Evolutionary conservation across 305 asterid genomes (phyloP).

Genomic region (Fraxinus dipetala): DNA sequence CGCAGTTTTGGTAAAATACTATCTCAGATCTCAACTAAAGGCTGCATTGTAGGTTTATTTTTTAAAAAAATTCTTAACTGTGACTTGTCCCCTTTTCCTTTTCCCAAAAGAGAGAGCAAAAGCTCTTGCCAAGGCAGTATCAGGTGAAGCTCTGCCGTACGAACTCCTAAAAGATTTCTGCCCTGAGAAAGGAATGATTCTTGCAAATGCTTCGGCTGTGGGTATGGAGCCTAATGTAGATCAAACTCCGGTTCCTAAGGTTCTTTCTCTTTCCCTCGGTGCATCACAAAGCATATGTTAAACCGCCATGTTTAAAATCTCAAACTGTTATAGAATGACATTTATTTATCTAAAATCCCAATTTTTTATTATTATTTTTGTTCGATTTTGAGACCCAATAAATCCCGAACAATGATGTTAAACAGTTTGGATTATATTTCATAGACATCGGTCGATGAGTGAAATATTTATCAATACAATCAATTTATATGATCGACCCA

Average conservation of each 20-base stretch:
- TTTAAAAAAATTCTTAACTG: not conserved
- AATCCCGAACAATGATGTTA: too few species aligned
- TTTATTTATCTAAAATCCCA: not conserved
- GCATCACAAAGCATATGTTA: not conserved
- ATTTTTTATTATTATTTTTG: too few species aligned
- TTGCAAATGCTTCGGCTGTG: constrained; percentile 65
- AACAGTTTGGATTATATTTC: too few species aligned
- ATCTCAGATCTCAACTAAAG: not conserved
- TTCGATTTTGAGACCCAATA: too few species aligned
- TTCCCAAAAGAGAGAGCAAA: constrained; percentile 50
- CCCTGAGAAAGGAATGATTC: constrained; percentile 64
- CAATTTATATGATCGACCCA: too few species aligned
- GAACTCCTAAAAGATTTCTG: constrained; percentile 39
- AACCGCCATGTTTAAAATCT: not conserved
- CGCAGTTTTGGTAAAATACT: constrained; percentile 48
- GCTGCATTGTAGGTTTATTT: not conserved
- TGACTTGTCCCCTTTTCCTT: not conserved
- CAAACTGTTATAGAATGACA: not conserved
- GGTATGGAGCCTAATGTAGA: constrained; percentile 61
- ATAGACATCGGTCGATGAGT: too few species aligned
- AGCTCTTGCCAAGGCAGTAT: constrained; percentile 60
- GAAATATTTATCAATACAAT: too few species aligned
- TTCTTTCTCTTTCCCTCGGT: constrained; percentile 16
- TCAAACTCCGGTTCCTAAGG: constrained; percentile 63
- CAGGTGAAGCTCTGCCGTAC: constrained; percentile 61